These are phyloP conservation scores for Kwoniella newhampshirensis DNA, from an alignment of 768 basidiomycete genomes.

Conservation along the genomic window DNA sequence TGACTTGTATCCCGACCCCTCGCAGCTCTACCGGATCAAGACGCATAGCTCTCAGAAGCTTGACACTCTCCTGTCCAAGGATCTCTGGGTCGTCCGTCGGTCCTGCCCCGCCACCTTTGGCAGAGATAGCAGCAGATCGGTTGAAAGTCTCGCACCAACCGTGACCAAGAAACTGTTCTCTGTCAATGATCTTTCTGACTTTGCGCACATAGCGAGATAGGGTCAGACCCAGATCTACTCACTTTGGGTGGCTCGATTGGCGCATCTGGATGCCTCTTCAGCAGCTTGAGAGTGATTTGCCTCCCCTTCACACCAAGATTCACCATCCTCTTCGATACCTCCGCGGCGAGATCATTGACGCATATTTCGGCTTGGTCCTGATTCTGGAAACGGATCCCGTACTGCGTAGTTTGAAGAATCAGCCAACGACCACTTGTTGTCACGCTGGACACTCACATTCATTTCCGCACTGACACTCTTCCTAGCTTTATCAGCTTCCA, in stretches of 20 bases:
- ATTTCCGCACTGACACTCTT: slow-evolving; percentile 94
- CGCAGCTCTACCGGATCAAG: slow-evolving; percentile 85
- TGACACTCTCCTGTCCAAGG: slow-evolving; percentile 76
- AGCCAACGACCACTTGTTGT: not conserved
- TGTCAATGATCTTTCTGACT: too few species aligned
- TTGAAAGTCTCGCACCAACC: slow-evolving; percentile 79
- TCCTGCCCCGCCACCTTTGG: slow-evolving; percentile 62
- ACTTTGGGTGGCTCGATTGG: slow-evolving; percentile 91
- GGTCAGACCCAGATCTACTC: too few species aligned
- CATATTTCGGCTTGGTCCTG: slow-evolving; percentile 78
- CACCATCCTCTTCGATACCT: slow-evolving; percentile 72
- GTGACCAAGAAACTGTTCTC: slow-evolving; percentile 79
- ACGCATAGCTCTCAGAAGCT: slow-evolving; percentile 67
- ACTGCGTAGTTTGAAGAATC: too few species aligned
- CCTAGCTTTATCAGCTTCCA: slow-evolving; percentile 80
- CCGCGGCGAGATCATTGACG: slow-evolving; percentile 70
- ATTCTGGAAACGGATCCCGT: slow-evolving; percentile 88
- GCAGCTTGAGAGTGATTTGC: slow-evolving; percentile 78
- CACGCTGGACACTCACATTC: slow-evolving; percentile 64
- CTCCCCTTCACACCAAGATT: slow-evolving; percentile 69
- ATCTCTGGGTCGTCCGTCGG: slow-evolving; percentile 67
- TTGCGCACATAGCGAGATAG: too few species aligned
- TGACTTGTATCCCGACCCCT: slow-evolving; percentile 86
- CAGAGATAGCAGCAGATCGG: slow-evolving; percentile 66
- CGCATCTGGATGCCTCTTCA: slow-evolving; percentile 80